phyloP scores from a whole-genome alignment of 345 rosid species.

The Salix viminalis region DNA sequence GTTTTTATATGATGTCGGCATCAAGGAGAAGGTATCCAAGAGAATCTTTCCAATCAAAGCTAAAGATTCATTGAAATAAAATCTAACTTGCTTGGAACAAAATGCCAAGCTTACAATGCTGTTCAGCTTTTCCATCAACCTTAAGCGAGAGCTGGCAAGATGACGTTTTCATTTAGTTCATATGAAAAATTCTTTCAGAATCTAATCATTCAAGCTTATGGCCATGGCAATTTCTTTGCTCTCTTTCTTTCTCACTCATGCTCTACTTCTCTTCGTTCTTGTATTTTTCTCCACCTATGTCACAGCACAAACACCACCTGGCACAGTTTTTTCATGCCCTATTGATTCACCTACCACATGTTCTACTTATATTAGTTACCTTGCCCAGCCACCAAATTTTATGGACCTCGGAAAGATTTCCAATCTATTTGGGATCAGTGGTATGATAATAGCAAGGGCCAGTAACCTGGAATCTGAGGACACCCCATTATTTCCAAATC shows the following conservation, averaged over 20 bases:
- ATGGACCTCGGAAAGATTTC: slow-evolving; percentile 47
- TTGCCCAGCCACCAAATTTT: slow-evolving; percentile 34
- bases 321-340: slow-evolving; percentile 39
- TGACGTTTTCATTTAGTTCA: slow-evolving; percentile 8
- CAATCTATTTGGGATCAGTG: slow-evolving; percentile 40
- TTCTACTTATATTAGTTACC: slow-evolving; percentile 37
- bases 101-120: slow-evolving; percentile 11
- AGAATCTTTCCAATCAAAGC: slow-evolving; percentile 25
- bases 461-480: slow-evolving; percentile 52
- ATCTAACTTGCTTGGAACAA: slow-evolving; percentile 10
- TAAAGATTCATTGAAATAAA: slow-evolving; percentile 16
- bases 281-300: slow-evolving; percentile 9
- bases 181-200: background rate
- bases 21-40: slow-evolving; percentile 7
- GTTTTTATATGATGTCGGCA: background rate
- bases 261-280: slow-evolving; percentile 21
- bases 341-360: slow-evolving; percentile 22
- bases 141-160: background rate
- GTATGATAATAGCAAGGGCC: slow-evolving; percentile 30
- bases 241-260: slow-evolving; percentile 10
- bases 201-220: slow-evolving; percentile 5
- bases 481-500: slow-evolving; percentile 34
- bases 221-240: slow-evolving; percentile 34
- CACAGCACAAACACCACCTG: slow-evolving; percentile 29
- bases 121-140: slow-evolving; percentile 24